These are phyloP conservation scores for Tolypocladium nubicola DNA, from an alignment of 2,329 filamentous ascomycete genomes.

Conservation along the genomic window DNA sequence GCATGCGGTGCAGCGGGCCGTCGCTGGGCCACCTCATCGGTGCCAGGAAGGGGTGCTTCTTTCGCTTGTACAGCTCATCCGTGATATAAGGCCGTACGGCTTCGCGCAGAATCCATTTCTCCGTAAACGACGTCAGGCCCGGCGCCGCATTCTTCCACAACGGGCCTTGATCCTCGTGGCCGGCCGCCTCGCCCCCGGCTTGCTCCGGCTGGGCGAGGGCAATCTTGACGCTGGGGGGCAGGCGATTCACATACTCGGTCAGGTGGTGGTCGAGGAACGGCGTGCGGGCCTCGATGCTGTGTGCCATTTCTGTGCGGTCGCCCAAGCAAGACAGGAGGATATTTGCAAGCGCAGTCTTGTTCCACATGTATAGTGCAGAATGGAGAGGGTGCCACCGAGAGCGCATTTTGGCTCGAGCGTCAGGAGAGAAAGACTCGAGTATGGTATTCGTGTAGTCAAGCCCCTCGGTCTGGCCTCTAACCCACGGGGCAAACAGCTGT, in stretches of 20 bases:
- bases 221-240: no score
- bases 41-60: constrained; percentile 38
- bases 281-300: constrained; percentile 22
- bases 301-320: constrained; percentile 23
- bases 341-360: constrained; percentile 5
- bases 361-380: no score
- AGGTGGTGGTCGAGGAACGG: constrained; percentile 16
- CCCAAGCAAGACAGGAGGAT: constrained; percentile 17
- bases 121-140: constrained; percentile 16
- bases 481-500: no score
- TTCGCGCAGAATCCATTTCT: constrained; percentile 42
- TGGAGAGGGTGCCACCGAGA: no score
- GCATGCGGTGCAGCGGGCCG: constrained; percentile 30
- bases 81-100: constrained; percentile 39
- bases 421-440: no score
- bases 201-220: no score
- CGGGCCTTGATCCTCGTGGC: no score
- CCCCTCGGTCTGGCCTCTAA: no score
- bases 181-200: no score
- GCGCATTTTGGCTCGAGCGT: no score
- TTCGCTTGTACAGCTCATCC: constrained; percentile 35
- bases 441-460: no score
- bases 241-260: no score
- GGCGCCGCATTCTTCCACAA: constrained; percentile 8
- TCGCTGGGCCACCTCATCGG: constrained; percentile 27